Evolutionary conservation across 345 rosid genomes (phyloP).

Genomic region (Cardamine occulta): DNA sequence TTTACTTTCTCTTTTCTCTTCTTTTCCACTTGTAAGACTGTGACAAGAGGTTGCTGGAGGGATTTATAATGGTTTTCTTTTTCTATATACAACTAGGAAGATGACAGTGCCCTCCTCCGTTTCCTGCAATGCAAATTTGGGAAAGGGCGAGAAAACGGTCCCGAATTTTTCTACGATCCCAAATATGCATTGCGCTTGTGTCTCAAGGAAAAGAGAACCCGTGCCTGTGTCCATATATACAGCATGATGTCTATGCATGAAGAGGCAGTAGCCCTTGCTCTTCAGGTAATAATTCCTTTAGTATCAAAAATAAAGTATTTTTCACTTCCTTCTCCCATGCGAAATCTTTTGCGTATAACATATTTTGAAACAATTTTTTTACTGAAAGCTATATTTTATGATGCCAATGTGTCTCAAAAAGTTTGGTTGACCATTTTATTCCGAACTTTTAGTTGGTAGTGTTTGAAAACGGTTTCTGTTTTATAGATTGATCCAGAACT

Average conservation of each 20-base stretch:
- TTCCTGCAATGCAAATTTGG: conserved; percentile 98
- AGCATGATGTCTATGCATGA: conserved; percentile 99
- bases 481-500: conserved; percentile 94
- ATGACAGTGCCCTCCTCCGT: conserved; percentile 86
- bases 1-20: conserved; percentile 14
- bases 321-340: conserved; percentile 9
- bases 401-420: conserved; percentile 7
- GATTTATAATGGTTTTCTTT: conserved; percentile 27
- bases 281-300: conserved; percentile 63
- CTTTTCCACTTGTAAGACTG: conserved; percentile 7
- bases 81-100: conserved; percentile 63
- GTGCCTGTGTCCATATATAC: conserved; percentile 96
- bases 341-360: conserved; percentile 1
- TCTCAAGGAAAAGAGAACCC: conserved; percentile 94
- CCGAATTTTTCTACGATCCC: conserved; percentile 97
- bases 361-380: neutral
- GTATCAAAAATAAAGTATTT: neutral
- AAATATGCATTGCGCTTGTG: conserved; percentile 96
- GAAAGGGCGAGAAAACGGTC: conserved; percentile 85
- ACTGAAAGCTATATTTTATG: conserved; percentile 10
- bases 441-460: conserved; percentile 18
- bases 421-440: conserved; percentile 23
- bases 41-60: neutral
- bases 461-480: conserved; percentile 26
- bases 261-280: conserved; percentile 99